phyloP scores from a whole-genome alignment of 768 basidiomycete species.

The Tephrocybe sp. region DNA sequence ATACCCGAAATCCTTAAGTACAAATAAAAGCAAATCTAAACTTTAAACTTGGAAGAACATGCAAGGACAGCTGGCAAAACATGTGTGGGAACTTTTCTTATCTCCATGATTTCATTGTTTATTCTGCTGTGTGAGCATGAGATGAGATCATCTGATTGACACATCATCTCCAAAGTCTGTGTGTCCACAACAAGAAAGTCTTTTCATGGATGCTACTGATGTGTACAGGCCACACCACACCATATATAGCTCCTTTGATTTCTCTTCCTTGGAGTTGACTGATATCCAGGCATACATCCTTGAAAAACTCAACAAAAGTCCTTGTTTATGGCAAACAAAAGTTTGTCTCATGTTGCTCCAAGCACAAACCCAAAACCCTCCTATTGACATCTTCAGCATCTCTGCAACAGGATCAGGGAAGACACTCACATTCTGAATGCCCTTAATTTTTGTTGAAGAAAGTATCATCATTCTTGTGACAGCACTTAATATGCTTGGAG shows the following conservation, averaged over 20 bases:
- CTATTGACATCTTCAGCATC: constrained; percentile 19
- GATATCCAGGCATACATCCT: neutral
- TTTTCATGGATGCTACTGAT: neutral
- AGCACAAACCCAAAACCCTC: neutral
- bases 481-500: constrained; percentile 20
- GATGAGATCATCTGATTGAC: neutral
- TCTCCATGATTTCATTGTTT: neutral
- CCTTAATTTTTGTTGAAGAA: constrained; percentile 16
- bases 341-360: neutral
- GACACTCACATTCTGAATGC: constrained; percentile 24
- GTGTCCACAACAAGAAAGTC: neutral
- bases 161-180: neutral
- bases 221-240: neutral
- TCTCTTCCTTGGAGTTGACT: neutral
- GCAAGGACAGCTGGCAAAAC: constrained; percentile 3
- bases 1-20: neutral
- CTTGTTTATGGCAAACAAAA: constrained; percentile 3
- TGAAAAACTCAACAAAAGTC: neutral
- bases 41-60: constrained; percentile 5
- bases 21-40: constrained; percentile 6
- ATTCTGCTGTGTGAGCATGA: neutral
- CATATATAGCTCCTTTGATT: neutral
- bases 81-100: neutral
- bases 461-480: constrained; percentile 20
- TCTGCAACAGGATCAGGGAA: constrained; percentile 24